Base-by-base conservation (phyloP, 2,329 filamentous ascomycete genomes). In the Drechslera avenae region DNA sequence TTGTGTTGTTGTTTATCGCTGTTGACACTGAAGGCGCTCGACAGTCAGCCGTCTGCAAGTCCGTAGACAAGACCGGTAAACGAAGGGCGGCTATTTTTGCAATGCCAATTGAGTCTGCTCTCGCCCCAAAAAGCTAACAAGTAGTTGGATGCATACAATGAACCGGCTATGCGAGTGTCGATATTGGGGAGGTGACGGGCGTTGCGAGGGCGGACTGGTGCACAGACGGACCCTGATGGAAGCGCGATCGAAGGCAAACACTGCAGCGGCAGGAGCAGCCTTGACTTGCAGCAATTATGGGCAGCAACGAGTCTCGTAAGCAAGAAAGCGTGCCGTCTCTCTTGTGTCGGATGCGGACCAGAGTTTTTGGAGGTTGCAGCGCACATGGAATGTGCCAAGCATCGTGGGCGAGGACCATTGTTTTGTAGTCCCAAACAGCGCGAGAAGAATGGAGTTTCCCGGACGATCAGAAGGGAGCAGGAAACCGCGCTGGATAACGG, bases 121-220 rank as follows among this genome's bases (percentile, higher is more conserved):
- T 57, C 57, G 46, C 57, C 56, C 64, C 64, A 68, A 68, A 69
- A 68, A 60, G 57, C 62, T 66, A 69, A 66, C 64, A 67, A 64
- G 61, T 64, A 48, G 61, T 63, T 63, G 62, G 64, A 64, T 66
- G 64, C 64, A 63, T 68, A 62, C 60, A 63, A 59, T 62, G 54
- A 53, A 26, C 54, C 41, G 39, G 47, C 33, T 56, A 56, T 50
- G 55, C 55, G 52, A 45, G 54, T 43, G 50, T 54, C 30, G 42
- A 39, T 55, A 46, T 49, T 43, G 43, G 35, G 45, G 39, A 53
- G 52, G 43, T 36, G 18, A 35, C 31, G 41, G 13, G 18, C 7
- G 18, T 33, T 46, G 23, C 19, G 19, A 48, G 32, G 16, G 54
- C 39, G 36, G 47, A 5, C 32, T 44, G 47, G 56, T 39, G 64